Evolutionary conservation across 2,329 filamentous ascomycete genomes (phyloP), one percentile per base, ranked within the genome.

Genomic region (Metarhizium humberi): DNA sequence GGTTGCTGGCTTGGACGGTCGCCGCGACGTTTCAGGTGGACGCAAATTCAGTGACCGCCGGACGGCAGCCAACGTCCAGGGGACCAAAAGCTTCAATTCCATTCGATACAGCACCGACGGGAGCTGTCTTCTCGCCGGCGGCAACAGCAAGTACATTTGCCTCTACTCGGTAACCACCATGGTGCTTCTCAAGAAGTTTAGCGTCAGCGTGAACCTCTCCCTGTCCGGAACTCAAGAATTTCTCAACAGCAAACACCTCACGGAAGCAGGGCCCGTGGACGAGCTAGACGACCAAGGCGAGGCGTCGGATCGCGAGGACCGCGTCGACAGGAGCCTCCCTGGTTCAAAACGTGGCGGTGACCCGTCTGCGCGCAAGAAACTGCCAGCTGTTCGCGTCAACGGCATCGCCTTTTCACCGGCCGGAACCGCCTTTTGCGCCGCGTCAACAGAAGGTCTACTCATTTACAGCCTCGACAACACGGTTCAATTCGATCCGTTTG

Each of bases 81-180:
- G 90, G 42, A 96, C 90, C 46, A 99, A 99, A 69, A 87, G 84
- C 61, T 99, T 96, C 74, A 86, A 82, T 64, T 88, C 87, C 6
- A 88, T 99, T 61, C 84, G 82, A 54, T 99, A 97, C 73, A 96
- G 91, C 68, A 87, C 90, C 1, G 94, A 99, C 67, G 94, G 94
- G 13, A 88, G 84, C 59, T 96, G 94, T 64, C 78, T 99, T 11
- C 77, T 99, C 45, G 94, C 92, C 1, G 92, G 84, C 50, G 94
- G 94, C 36, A 96, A 94, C 77, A 96, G 91, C 84, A 99, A 99
- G 74, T 96, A 95, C 70, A 96, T 99, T 53, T 97, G 94, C 68
- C 72, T 99, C 56, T 99, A 99, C 73, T 92, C 95, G n/a, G 90
- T 95, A 36, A 85, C 85, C 56, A 95, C 92, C 0, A 91, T 94